Conservation (phyloP, 2,329 filamentous ascomycete genomes). For the Pseudogymnoascus sp. region DNA sequence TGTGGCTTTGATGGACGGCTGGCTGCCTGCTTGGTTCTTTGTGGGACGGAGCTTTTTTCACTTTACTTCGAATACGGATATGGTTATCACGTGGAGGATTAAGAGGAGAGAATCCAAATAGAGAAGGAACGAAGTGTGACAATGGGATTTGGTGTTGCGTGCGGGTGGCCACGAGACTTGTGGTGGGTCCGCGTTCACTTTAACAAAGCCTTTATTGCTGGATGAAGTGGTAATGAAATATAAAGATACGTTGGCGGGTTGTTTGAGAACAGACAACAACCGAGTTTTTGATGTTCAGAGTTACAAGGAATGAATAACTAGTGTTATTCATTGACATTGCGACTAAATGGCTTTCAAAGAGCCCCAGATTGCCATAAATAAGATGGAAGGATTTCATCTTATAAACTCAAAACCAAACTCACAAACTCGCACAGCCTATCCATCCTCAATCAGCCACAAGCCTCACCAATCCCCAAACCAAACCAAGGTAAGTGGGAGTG, state of each 20-base stretch:
- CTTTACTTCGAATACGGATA: background rate
- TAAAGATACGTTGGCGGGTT: background rate
- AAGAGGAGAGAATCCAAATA: background rate
- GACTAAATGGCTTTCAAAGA: background rate
- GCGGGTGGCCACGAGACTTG: background rate
- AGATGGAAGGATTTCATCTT: background rate
- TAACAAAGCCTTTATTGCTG: background rate
- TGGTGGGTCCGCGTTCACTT: background rate
- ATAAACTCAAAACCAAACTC: background rate
- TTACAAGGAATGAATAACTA: background rate
- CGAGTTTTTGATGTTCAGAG: background rate
- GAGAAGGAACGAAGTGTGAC: background rate
- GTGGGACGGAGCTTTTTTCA: background rate
- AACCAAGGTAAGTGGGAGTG: background rate
- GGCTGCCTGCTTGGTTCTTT: background rate
- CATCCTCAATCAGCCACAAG: background rate
- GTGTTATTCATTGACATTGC: background rate
- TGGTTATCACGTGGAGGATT: background rate
- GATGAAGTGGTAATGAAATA: background rate
- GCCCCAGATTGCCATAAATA: background rate
- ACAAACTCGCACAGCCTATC: background rate
- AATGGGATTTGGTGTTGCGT: background rate
- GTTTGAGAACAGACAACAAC: background rate
- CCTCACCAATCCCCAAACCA: background rate
- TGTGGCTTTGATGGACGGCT: background rate